Evolutionary conservation across 1,284 basidiomycete species (phyloP).

Genomic region (Ganoderma lingzhi): DNA sequence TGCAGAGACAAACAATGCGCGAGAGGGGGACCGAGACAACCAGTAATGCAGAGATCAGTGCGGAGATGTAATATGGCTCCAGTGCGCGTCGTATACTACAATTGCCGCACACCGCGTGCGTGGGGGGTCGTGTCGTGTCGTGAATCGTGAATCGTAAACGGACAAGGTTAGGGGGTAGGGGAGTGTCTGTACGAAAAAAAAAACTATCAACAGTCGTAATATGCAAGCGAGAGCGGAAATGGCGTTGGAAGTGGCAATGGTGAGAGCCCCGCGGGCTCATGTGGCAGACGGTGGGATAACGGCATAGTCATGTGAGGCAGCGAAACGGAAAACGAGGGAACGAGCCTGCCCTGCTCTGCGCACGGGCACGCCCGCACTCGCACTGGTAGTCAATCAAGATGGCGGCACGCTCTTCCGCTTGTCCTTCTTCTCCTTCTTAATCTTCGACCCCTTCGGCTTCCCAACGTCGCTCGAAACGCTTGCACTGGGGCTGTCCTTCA

Average conservation of each 20-base stretch:
- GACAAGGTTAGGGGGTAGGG: background rate
- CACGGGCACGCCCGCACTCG: constrained; percentile 5
- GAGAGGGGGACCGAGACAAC: constrained; percentile 28
- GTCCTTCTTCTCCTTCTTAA: constrained; percentile 42
- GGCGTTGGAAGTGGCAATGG: constrained; percentile 7
- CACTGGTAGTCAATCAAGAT: constrained; percentile 19
- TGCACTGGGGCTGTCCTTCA: constrained; percentile 39
- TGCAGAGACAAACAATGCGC: constrained; percentile 20
- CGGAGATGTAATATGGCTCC: constrained; percentile 23
- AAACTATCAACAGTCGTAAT: constrained; percentile 9
- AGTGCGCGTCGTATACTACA: constrained; percentile 37
- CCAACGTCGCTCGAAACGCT: constrained; percentile 40
- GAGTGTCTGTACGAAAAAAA: background rate
- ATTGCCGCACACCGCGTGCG: constrained; percentile 32
- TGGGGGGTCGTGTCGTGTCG: constrained; percentile 31
- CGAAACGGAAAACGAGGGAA: constrained; percentile 9
- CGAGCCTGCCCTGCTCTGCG: constrained; percentile 11
- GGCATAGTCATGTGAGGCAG: constrained; percentile 30
- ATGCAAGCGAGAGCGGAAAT: constrained; percentile 2
- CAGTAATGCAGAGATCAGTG: constrained; percentile 27
- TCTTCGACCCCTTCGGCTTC: constrained; percentile 38
- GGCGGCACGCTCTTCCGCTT: constrained; percentile 39
- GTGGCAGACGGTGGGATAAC: constrained; percentile 23
- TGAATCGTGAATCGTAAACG: constrained; percentile 30
- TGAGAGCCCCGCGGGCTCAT: constrained; percentile 12